Percentiles rank a stretch among this genome's conserved stretches.
Evolutionary conservation across 2,329 filamentous ascomycete genomes (phyloP).

Genomic region (Calonectria henricotiae): DNA sequence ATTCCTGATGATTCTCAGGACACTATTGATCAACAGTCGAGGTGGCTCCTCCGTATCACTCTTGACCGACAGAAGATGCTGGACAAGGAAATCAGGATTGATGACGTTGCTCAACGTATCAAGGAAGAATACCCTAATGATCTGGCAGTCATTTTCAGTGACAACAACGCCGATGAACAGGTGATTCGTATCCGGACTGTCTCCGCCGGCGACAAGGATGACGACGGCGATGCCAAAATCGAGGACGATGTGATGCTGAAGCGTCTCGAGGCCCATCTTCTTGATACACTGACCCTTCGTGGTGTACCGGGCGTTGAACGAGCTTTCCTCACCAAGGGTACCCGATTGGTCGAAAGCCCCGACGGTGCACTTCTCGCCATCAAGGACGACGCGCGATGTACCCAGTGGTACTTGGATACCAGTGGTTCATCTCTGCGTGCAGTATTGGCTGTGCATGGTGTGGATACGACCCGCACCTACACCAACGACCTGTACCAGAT

Average conservation of each 20-base stretch:
- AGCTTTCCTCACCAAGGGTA: constrained; percentile 92
- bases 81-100: constrained; percentile 92
- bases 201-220: constrained; percentile 77
- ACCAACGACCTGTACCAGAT: constrained; percentile 98
- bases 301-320: constrained; percentile 91
- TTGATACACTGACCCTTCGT: constrained; percentile 92
- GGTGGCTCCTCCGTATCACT: constrained; percentile 95
- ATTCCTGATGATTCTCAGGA: constrained; percentile 84
- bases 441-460: constrained; percentile 88
- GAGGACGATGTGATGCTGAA: constrained; percentile 96
- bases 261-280: constrained; percentile 90
- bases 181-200: constrained; percentile 94
- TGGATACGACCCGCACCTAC: constrained; percentile 88
- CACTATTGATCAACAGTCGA: constrained; percentile 82
- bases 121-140: constrained; percentile 90
- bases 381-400: constrained; percentile 83
- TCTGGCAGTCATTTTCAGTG: constrained; percentile 94
- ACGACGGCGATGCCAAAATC: constrained; percentile 73
- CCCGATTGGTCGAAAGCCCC: constrained; percentile 75
- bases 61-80: constrained; percentile 95
- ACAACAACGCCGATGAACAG: constrained; percentile 97
- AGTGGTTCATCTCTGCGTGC: constrained; percentile 89
- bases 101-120: constrained; percentile 91
- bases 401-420: constrained; percentile 97
- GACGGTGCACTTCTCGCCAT: constrained; percentile 83